Percentiles rank a stretch among this genome's conserved stretches.
These are phyloP conservation scores for Coriolopsis trogii DNA, from an alignment of 1,284 basidiomycete species.

Conservation along the genomic window DNA sequence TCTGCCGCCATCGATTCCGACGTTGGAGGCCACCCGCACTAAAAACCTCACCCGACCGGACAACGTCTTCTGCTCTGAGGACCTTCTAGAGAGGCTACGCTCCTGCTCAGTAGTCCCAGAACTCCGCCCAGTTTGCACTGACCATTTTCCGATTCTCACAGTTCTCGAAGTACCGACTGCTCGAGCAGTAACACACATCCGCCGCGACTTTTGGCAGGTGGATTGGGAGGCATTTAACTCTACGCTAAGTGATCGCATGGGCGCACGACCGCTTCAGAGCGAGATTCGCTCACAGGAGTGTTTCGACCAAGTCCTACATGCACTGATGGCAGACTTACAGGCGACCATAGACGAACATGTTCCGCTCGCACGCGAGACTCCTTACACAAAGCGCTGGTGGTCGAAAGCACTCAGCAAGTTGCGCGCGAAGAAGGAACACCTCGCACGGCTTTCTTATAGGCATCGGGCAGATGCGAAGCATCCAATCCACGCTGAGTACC, in stretches of 20 bases:
- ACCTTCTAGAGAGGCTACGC: slow-evolving; percentile 20
- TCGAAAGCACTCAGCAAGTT: too few relatives aligned
- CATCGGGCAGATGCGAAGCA: slow-evolving; percentile 35
- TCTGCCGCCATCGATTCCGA: slow-evolving; percentile 34
- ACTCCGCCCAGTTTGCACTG: slow-evolving; percentile 21
- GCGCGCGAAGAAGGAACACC: too few relatives aligned
- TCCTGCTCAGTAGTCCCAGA: slow-evolving; percentile 22
- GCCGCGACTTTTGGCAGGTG: slow-evolving; percentile 27
- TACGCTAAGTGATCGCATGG: slow-evolving; percentile 4
- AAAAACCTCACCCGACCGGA: slow-evolving; percentile 37
- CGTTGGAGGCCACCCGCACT: slow-evolving; percentile 27
- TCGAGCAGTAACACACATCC: neutral
- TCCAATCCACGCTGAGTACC: slow-evolving; percentile 26
- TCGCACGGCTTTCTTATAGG: too few relatives aligned
- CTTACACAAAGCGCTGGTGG: too few relatives aligned
- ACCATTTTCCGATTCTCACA: slow-evolving; percentile 34
- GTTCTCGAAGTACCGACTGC: slow-evolving; percentile 5
- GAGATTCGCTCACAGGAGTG: neutral
- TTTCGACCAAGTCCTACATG: slow-evolving; percentile 11
- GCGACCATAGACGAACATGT: neutral
- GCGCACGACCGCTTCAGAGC: neutral
- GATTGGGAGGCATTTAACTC: slow-evolving; percentile 30
- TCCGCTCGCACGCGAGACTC: neutral
- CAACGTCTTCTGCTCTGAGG: slow-evolving; percentile 35
- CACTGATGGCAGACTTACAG: neutral